phyloP scores from a whole-genome alignment of 208 protist genomes.

The Kentomonas sorsogonicus region DNA sequence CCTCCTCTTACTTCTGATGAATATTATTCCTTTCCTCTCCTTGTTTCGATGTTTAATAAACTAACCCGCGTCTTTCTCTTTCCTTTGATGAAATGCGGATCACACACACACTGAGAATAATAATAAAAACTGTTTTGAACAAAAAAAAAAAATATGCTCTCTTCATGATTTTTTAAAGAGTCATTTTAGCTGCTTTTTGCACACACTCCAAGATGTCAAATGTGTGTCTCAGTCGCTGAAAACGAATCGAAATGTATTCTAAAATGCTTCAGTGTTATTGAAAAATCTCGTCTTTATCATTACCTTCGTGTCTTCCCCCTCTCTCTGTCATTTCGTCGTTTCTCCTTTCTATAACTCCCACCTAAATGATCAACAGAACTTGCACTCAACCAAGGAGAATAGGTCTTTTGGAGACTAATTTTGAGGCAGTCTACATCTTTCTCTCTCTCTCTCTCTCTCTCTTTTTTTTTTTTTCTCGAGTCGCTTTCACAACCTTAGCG shows the following conservation, averaged over 20 bases:
- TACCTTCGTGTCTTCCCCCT: background rate
- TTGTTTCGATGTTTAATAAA: too few relatives aligned
- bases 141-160: constrained; percentile 1
- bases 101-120: constrained; percentile 6
- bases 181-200: too few relatives aligned
- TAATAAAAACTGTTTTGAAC: constrained; percentile 1
- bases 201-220: too few relatives aligned
- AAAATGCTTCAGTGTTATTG: constrained; percentile 4
- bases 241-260: constrained; percentile 11
- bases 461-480: constrained; percentile 10
- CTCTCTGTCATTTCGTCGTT: background rate
- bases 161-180: constrained; percentile 9
- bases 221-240: too few relatives aligned
- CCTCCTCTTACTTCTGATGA: too few relatives aligned
- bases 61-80: too few relatives aligned
- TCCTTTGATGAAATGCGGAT: too few relatives aligned
- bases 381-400: background rate
- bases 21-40: too few relatives aligned
- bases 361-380: too few relatives aligned
- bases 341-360: background rate
- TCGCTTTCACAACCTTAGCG: too few relatives aligned
- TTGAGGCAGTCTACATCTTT: background rate
- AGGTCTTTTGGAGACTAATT: background rate
- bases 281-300: background rate
- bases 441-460: constrained; percentile 1